Conservation (phyloP, 345 rosid species). For the Moricandia arvensis region DNA sequence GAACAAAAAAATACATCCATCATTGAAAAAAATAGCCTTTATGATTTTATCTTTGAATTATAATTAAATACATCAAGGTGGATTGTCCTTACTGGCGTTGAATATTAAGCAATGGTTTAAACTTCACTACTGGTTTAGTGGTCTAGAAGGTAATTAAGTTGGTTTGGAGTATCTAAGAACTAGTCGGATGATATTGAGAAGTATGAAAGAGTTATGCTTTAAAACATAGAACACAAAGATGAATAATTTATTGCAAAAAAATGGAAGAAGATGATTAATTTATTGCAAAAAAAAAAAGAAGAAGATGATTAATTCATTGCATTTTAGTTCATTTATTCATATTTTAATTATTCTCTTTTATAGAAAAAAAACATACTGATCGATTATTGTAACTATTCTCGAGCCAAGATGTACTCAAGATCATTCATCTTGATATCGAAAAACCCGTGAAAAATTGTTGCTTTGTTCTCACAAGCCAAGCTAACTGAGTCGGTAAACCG, state of each 20-base stretch:
- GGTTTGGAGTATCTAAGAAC: background rate
- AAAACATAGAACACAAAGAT: too few species aligned
- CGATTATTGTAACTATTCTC: background rate
- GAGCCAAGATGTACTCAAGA: background rate
- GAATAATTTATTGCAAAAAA: too few species aligned
- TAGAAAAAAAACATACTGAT: background rate
- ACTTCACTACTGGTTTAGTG: background rate
- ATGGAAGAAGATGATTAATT: too few species aligned
- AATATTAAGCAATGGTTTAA: background rate
- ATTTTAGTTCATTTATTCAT: background rate
- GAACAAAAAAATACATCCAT: too few species aligned
- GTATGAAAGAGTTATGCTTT: background rate
- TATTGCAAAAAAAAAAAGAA: too few species aligned
- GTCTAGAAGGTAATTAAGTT: background rate
- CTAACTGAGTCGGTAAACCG: background rate
- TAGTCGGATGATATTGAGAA: background rate
- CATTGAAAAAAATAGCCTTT: too few species aligned
- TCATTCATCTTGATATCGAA: background rate
- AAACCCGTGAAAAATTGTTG: too few species aligned
- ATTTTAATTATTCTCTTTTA: background rate
- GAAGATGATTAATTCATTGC: background rate
- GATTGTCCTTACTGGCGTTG: constrained; percentile 10
- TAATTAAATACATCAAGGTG: constrained; percentile 1
- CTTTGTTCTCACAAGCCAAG: background rate
- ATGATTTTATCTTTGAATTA: background rate